Evolutionary conservation across 768 basidiomycete species (phyloP), one percentile per base, ranked within the genome.

Genomic region (Termitomyces sp.): DNA sequence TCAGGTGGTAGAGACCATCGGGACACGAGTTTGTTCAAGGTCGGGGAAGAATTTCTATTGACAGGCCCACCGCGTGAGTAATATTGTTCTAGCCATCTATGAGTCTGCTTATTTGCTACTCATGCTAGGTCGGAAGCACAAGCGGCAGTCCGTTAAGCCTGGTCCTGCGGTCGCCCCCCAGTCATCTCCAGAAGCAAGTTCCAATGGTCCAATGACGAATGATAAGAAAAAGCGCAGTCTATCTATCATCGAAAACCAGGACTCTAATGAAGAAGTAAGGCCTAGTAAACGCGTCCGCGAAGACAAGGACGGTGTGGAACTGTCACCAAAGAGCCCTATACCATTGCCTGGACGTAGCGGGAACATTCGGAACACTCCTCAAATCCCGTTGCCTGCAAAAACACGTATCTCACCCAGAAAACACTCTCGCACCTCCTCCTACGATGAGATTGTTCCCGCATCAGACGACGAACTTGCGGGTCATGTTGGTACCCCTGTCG

Each of bases 1-100:
- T 65, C 78, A 43, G 65, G 73, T 67, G 69, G 76, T 57, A 76
- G 86, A 56, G 83, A 88, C 58, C 68, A 73, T 45, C 64, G 72
- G 1, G 72, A 84, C 59, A 60, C 84, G 49, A 67, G 66, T 21
- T 66, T 71, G 17, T 89, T 88, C 72, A 71, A 72, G 42, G 69
- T 64, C 19, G 81, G 80, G 52, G 86, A 89, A 57, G 74, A 76
- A 41, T 72, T 88, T 50, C 59, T 78, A 28, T 77, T 79, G 17
- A 69, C 76, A 21, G 85, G 86, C 0, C 85, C 85, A 45, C 85
- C 85, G 49, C 77, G 85, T 86, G 39, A 35, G 72, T 58, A 68
- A 52, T 17, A 17, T 23, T 19, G 14, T 56, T 46, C 3, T 51
- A 17, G 3, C 12, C 6, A 28, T 44, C 23, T 32, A 8, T 34